Base-by-base conservation (phyloP, 2,329 filamentous ascomycete species). In the Ophiosphaerella herpotricha region DNA sequence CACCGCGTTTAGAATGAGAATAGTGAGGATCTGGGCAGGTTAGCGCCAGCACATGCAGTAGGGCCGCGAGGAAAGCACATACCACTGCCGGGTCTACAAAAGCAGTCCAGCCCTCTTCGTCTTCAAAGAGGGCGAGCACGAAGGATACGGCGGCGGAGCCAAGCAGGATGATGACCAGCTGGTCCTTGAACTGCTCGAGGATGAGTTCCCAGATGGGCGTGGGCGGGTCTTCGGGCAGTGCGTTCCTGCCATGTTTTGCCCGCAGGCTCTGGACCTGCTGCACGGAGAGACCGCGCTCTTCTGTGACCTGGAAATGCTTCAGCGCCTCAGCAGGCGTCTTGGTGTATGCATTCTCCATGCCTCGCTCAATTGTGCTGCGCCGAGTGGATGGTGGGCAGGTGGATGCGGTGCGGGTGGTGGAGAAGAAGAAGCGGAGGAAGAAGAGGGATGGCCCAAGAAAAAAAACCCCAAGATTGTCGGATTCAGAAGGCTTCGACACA, bases 111-210 rank as follows among this genome's bases (percentile, higher is more conserved):
- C 91, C 94, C 65, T 92, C 91, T 54, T 89, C 89, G 38, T 94
- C 89, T 73, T 99, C 94, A 63, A 99, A 91, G 11, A 99, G 82
- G 23, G 94, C 94, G 55, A 99, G 81, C 23, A 92, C 85, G 71
- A 99, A 97, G 2, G 94, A 97, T 32, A 99, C 87, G 16, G 88
- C 91, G 9, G 94, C 94, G 33, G 93, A 97, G 46, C 86, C 94
- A 42, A 99, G 84, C 18, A 99, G 82, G 64, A 99, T 99, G 46
- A 99, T 84, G 61, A 99, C 94, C 40, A 99, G 85, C 76, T 99
- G 94, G 73, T 99, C 94, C 77, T 99, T 97, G 83, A 99, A 99
- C 75, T 99, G 94, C 77, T 99, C 94, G 51, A 99, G 83, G 48
- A 99, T 90, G 57, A 99, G 86, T 77, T 97, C 85, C 94, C 93